Evolutionary conservation across 1,139 yeast species (phyloP), one percentile per base, ranked within the genome.

Genomic region (Hyphopichia burtonii): DNA sequence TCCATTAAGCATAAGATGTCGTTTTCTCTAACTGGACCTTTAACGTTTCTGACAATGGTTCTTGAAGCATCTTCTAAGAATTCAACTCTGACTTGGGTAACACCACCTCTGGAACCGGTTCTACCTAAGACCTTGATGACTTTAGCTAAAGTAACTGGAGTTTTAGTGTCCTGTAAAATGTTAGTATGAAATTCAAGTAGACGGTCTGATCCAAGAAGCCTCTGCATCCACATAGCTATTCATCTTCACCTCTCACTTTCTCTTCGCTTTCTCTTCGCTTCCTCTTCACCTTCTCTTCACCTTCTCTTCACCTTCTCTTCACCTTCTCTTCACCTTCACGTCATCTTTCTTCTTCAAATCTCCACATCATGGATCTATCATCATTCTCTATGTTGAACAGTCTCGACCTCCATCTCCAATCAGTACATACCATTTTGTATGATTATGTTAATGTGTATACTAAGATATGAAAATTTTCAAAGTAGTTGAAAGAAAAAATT

Each of bases 31-130:
- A 91, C 98, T 76, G 99, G 97, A 68, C 99, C 99, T 82, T 85
- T 93, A 76, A 93, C 99, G 84, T 93, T 93, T 86, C 99, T 90
- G 82, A 93, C 97, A 70, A 93, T 91, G 69, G 96, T 87, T 85
- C 98, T 90, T 75, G 96, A 80, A 66, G 95, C 80, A 74, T 93
- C 98, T 76, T 91, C 98, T 75, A 93, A 83, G 86, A 93, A 93
- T 79, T 93, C 98, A 68, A 93, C 98, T 80, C 99, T 91, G 75
- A 93, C 98, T 80, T 93, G 99, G 78, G 98, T 93, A 78, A 93
- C 99, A 86, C 97, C 98, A 86, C 99, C 99, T 83, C 98, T 91
- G 73, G 97, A 91, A 73, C 97, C 98, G 84, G 98, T 91, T 82
- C 98, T 90, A 75, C 98, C 98, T 77, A 93, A 85, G 76, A 93